Conservation (phyloP, 768 basidiomycete genomes). For the Boletus coccyginus region DNA sequence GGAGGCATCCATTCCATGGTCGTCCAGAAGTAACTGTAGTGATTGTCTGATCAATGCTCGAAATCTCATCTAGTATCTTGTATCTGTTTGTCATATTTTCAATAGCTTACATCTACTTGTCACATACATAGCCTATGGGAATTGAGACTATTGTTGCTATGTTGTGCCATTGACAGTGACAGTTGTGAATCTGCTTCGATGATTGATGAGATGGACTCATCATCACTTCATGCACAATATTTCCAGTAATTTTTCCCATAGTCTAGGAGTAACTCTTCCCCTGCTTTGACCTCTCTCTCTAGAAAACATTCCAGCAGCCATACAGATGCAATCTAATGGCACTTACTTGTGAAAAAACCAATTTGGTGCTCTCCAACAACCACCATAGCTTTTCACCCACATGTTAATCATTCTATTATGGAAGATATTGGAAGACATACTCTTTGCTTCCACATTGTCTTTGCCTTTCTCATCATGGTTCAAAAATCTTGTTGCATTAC, state of each 20-base stretch:
- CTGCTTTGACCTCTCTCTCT: slow-evolving; percentile 27
- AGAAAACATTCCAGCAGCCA: background rate
- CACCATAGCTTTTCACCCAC: slow-evolving; percentile 14
- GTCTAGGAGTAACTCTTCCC: slow-evolving; percentile 35
- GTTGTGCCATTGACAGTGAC: background rate
- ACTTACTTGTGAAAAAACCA: slow-evolving; percentile 37
- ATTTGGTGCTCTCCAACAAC: slow-evolving; percentile 38
- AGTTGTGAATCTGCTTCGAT: too few species aligned
- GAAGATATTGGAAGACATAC: slow-evolving; percentile 19
- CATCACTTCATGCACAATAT: background rate
- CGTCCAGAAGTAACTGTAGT: slow-evolving; percentile 36
- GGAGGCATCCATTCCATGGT: slow-evolving; percentile 46
- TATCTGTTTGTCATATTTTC: background rate
- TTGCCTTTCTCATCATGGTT: slow-evolving; percentile 30
- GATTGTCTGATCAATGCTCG: slow-evolving; percentile 15
- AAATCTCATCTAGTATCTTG: background rate
- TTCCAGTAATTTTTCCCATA: slow-evolving; percentile 35
- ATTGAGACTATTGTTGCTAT: background rate
- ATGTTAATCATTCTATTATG: background rate
- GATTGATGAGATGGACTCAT: too few species aligned
- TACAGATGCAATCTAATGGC: background rate
- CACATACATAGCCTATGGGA: background rate
- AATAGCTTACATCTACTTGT: background rate
- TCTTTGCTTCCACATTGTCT: slow-evolving; percentile 21
- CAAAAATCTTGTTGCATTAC: slow-evolving; percentile 45